Evolutionary conservation across 2,329 filamentous ascomycete species (phyloP).

Genomic region (Claviceps sp.): DNA sequence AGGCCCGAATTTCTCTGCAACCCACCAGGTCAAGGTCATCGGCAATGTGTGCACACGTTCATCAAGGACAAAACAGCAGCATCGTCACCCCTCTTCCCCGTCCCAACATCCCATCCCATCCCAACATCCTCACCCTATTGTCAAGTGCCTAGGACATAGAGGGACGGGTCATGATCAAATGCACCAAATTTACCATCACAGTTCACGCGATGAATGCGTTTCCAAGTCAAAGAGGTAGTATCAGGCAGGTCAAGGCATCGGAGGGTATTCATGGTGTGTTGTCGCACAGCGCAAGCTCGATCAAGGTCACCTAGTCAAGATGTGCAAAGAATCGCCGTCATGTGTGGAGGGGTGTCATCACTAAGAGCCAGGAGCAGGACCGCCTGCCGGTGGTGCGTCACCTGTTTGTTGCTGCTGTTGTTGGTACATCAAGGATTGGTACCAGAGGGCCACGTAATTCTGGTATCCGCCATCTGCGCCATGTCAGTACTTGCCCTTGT

Average conservation of each 20-base stretch:
- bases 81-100: neutral
- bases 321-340: constrained; percentile 4
- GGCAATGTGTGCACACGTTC: neutral
- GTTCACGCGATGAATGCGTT: constrained; percentile 11
- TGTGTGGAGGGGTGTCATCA: constrained; percentile 13
- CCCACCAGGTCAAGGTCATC: constrained; percentile 1
- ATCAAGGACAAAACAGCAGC: constrained; percentile 1
- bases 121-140: neutral
- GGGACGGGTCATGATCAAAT: constrained; percentile 4
- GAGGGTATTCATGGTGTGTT: constrained; percentile 6
- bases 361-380: constrained; percentile 23
- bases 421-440: constrained; percentile 47
- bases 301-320: constrained; percentile 23
- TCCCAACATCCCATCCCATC: too few relatives aligned
- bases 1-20: neutral
- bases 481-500: constrained; percentile 9
- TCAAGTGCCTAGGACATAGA: neutral
- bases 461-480: constrained; percentile 62
- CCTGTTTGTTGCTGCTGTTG: constrained; percentile 26
- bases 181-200: constrained; percentile 15
- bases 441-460: constrained; percentile 70
- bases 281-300: constrained; percentile 11
- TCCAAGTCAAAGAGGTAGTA: constrained; percentile 14
- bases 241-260: constrained; percentile 23
- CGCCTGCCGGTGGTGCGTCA: constrained; percentile 22